phyloP scores from a whole-genome alignment of 345 rosid genomes.

The Eucalyptus paniculata region DNA sequence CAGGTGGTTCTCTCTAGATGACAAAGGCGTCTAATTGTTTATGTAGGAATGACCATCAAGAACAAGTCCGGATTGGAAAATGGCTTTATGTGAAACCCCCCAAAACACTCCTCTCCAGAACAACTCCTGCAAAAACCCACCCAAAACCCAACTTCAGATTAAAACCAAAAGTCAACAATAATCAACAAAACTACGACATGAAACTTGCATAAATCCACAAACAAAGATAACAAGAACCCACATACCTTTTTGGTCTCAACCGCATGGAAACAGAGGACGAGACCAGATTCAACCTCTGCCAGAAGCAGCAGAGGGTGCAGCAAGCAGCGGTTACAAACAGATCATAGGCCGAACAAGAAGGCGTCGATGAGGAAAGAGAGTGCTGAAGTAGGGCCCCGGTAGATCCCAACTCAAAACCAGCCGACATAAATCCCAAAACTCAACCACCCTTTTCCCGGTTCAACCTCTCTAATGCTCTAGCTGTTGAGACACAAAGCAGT shows the following conservation, averaged over 20 bases:
- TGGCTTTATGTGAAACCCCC: slow-evolving; percentile 62
- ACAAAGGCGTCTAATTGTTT: not conserved
- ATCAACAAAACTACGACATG: not conserved
- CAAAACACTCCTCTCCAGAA: slow-evolving; percentile 68
- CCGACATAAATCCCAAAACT: slow-evolving; percentile 72
- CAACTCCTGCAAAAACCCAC: slow-evolving; percentile 50
- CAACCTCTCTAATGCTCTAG: not conserved
- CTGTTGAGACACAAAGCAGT: not conserved
- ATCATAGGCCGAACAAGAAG: not conserved
- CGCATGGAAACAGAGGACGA: slow-evolving; percentile 58
- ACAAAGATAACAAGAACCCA: not conserved
- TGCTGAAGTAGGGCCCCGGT: slow-evolving; percentile 61
- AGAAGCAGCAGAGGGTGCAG: slow-evolving; percentile 37
- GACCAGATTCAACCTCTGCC: slow-evolving; percentile 45
- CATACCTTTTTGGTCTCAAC: slow-evolving; percentile 60
- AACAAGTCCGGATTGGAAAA: slow-evolving; percentile 49
- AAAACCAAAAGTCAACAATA: not conserved
- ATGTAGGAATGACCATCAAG: slow-evolving; percentile 49
- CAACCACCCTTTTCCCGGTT: not conserved
- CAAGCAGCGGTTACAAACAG: not conserved
- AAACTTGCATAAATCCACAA: not conserved
- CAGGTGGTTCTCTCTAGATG: not conserved
- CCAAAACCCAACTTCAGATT: slow-evolving; percentile 8
- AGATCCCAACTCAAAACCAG: slow-evolving; percentile 57
- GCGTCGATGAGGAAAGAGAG: slow-evolving; percentile 2